Evolutionary conservation across 495 filamentous ascomycete species (phyloP), one percentile per base, ranked within the genome.

Genomic region (Hypomontagnella submonticulosa): DNA sequence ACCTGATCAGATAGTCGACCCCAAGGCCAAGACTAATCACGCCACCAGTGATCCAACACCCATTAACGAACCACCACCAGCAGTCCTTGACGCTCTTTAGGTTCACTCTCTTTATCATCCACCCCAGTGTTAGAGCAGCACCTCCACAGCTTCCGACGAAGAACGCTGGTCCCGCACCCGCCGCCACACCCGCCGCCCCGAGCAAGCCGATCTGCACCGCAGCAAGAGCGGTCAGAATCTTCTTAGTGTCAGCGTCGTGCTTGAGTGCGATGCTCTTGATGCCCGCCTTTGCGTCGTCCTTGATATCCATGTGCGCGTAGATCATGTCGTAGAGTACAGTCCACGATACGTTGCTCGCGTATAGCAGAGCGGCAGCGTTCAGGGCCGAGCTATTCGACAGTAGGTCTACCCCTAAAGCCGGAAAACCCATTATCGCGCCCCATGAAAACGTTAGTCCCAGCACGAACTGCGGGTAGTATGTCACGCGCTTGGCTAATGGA

Each of bases 301-400:
- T 90, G 74, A 99, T 93, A 65, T 99, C 95, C 90, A 97, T 97
- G 77, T 97, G 93, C 32, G 96, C 95, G 77, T 99, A 99, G 15
- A 99, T 96, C 89, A 97, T 97, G 77, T 99, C 95, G 71, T 99
- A 99, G 57, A 97, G 73, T 40, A 98, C 85, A 8, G 95, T 97
- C 95, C 95, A 99, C 0, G 93, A 88, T 20, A 97, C 81, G 71
- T 94, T 97, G 63, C 90, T 94, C 12, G 85, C 79, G 75, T 98
- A 98, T 40, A 99, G 79, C 23, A 87, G 83, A 2, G 81, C 87
- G 8, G 93, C 90, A 0, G 90, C 85, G 38, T 83, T 77, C 61
- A 91, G 73, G 12, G 92, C 88, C 20, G 85, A 73, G 16, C 74
- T 75, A 61, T 96, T 88, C 19, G 79, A 68, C 11, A 95, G 75